Evolutionary conservation across 192 early-diverging fungal species (phyloP).

Genomic region (Borealophlyctis nickersoniae): DNA sequence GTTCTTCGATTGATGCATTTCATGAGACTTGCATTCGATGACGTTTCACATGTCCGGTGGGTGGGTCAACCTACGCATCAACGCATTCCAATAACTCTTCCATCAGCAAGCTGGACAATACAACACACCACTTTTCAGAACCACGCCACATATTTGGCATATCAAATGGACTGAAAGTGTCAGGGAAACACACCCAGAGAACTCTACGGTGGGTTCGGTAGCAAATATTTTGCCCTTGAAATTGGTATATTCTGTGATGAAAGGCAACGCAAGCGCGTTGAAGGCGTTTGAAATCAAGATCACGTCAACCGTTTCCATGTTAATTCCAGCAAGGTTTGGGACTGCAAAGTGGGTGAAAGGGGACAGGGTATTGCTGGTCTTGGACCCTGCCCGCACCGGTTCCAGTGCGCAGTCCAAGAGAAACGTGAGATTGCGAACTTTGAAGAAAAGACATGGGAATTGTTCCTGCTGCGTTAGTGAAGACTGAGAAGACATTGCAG

Average conservation of each 20-base stretch:
- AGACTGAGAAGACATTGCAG: too few species aligned
- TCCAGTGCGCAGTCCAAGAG: constrained; percentile 25
- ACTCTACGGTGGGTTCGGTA: constrained; percentile 76
- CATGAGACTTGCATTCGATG: too few species aligned
- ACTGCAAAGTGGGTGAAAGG: constrained; percentile 2
- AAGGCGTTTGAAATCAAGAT: constrained; percentile 74
- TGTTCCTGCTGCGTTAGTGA: constrained; percentile 1
- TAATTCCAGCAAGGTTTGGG: constrained; percentile 2
- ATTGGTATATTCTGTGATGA: constrained; percentile 74
- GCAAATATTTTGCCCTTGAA: constrained; percentile 76
- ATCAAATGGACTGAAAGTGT: too few species aligned
- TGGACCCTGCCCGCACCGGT: neutral
- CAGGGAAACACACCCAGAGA: constrained; percentile 59
- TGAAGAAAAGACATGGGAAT: constrained; percentile 18
- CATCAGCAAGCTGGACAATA: constrained; percentile 49
- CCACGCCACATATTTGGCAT: neutral
- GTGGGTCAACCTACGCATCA: constrained; percentile 25
- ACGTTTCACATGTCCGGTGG: neutral
- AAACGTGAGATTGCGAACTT: constrained; percentile 13
- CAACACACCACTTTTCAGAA: neutral
- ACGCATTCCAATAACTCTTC: constrained; percentile 58
- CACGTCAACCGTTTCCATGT: constrained; percentile 55
- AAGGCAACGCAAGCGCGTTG: constrained; percentile 75
- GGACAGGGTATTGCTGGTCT: neutral
- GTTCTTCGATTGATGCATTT: too few species aligned